Percentiles rank a stretch among this genome's conserved stretches.
Conservation (phyloP, 2,329 filamentous ascomycete species). For the Claviceps sp. region DNA sequence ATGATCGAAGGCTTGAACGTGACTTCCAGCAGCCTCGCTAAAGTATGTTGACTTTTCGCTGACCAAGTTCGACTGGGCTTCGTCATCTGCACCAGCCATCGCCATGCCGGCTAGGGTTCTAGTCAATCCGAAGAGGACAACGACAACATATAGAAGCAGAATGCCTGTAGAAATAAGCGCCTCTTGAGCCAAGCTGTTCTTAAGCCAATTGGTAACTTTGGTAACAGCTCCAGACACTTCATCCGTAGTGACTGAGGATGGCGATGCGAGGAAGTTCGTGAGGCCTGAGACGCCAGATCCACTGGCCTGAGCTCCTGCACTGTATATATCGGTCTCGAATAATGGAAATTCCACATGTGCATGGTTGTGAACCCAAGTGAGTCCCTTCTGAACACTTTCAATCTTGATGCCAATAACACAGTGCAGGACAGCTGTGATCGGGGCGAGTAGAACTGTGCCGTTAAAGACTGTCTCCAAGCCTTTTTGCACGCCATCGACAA, state of each 20-base stretch:
- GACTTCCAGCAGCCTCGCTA: not conserved
- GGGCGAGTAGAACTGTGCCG: slow-evolving; percentile 64
- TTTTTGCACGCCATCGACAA: slow-evolving; percentile 63
- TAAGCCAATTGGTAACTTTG: slow-evolving; percentile 54
- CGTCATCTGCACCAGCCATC: slow-evolving; percentile 37
- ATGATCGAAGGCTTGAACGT: not conserved
- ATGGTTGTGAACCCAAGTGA: slow-evolving; percentile 89
- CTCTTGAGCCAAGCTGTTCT: slow-evolving; percentile 57
- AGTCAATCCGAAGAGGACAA: slow-evolving; percentile 60
- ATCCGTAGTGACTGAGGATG: slow-evolving; percentile 60
- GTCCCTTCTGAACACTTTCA: slow-evolving; percentile 65
- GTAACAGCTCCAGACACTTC: slow-evolving; percentile 67
- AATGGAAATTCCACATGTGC: slow-evolving; percentile 71
- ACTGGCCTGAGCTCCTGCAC: slow-evolving; percentile 55
- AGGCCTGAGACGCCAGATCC: slow-evolving; percentile 45
- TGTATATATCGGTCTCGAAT: slow-evolving; percentile 72
- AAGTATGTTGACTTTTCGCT: not conserved
- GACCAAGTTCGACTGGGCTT: slow-evolving; percentile 21
- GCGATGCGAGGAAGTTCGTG: slow-evolving; percentile 63
- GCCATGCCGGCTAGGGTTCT: slow-evolving; percentile 51
- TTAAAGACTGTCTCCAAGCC: slow-evolving; percentile 69
- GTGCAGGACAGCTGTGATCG: slow-evolving; percentile 66
- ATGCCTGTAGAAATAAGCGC: slow-evolving; percentile 66
- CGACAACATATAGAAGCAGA: slow-evolving; percentile 62
- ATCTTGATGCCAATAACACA: slow-evolving; percentile 87